Conservation (phyloP, 2,329 filamentous ascomycete genomes). For the Colletotrichum ledebouriae region DNA sequence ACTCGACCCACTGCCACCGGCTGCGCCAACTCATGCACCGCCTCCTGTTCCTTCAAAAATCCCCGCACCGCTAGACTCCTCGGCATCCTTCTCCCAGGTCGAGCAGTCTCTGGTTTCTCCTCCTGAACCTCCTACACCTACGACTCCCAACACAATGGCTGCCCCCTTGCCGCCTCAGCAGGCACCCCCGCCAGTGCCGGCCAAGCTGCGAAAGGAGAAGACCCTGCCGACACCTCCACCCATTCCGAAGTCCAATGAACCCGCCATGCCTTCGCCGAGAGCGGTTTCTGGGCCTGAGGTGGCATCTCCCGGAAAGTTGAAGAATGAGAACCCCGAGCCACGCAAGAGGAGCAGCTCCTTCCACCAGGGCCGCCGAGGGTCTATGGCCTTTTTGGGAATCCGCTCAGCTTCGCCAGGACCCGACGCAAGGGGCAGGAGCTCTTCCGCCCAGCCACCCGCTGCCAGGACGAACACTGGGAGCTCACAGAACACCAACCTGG, state of each 20-base stretch:
- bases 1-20: constrained; percentile 24
- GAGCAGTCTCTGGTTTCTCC: constrained; percentile 21
- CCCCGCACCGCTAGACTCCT: constrained; percentile 19
- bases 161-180: constrained; percentile 31
- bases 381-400: constrained; percentile 45
- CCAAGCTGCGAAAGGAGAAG: constrained; percentile 39
- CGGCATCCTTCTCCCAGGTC: constrained; percentile 5
- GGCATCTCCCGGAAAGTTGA: constrained; percentile 47
- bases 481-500: constrained; percentile 36
- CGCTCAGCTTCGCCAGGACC: constrained; percentile 51
- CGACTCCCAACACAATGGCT: constrained; percentile 29
- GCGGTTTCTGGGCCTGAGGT: constrained; percentile 27
- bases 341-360: constrained; percentile 53
- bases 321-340: constrained; percentile 48
- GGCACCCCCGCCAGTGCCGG: constrained; percentile 34
- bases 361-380: constrained; percentile 44
- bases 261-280: constrained; percentile 26
- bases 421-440: constrained; percentile 60
- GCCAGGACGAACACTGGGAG: constrained; percentile 43
- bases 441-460: constrained; percentile 61
- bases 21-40: constrained; percentile 38
- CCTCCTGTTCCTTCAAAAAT: constrained; percentile 34
- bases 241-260: constrained; percentile 1
- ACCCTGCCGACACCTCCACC: constrained; percentile 25
- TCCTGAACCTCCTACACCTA: constrained; percentile 27